phyloP scores from a whole-genome alignment of 1,139 yeast genomes.

The Eremothecium cymbalariae region DNA sequence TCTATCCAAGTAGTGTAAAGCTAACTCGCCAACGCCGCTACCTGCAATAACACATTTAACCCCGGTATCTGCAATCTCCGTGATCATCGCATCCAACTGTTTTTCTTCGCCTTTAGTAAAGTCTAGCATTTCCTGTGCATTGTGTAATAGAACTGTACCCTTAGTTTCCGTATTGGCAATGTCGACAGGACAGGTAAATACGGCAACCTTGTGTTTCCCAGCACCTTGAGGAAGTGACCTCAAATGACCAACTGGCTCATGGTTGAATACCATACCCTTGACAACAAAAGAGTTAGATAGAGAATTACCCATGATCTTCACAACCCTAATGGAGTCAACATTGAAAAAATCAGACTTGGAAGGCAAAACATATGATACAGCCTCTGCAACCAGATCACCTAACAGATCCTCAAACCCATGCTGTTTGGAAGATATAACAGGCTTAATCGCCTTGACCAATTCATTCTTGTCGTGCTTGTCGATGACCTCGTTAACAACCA shows the following conservation, averaged over 20 bases:
- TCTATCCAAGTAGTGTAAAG: constrained; percentile 86
- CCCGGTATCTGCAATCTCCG: constrained; percentile 78
- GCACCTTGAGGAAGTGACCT: constrained; percentile 44
- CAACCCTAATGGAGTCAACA: constrained; percentile 89
- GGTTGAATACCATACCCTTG: constrained; percentile 96
- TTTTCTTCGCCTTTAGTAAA: constrained; percentile 95
- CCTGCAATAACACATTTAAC: constrained; percentile 88
- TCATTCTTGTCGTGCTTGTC: constrained; percentile 49
- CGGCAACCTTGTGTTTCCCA: constrained; percentile 81
- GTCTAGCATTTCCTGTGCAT: constrained; percentile 94
- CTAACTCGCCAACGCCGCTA: constrained; percentile 84
- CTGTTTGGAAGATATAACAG: constrained; percentile 90
- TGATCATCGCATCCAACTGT: constrained; percentile 79
- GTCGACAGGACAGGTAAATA: constrained; percentile 89
- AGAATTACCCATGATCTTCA: constrained; percentile 90
- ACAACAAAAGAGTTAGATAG: constrained; percentile 67
- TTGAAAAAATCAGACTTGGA: constrained; percentile 53
- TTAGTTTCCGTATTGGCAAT: constrained; percentile 93
- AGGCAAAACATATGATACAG: constrained; percentile 74
- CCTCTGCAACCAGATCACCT: constrained; percentile 75
- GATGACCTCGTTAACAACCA: constrained; percentile 56
- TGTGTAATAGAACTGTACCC: constrained; percentile 91
- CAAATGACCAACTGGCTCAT: constrained; percentile 88
- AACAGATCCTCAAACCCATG: constrained; percentile 78
- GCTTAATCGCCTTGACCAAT: constrained; percentile 66